Base-by-base conservation (phyloP, 2,329 filamentous ascomycete genomes). In the Botrytis tulipae region DNA sequence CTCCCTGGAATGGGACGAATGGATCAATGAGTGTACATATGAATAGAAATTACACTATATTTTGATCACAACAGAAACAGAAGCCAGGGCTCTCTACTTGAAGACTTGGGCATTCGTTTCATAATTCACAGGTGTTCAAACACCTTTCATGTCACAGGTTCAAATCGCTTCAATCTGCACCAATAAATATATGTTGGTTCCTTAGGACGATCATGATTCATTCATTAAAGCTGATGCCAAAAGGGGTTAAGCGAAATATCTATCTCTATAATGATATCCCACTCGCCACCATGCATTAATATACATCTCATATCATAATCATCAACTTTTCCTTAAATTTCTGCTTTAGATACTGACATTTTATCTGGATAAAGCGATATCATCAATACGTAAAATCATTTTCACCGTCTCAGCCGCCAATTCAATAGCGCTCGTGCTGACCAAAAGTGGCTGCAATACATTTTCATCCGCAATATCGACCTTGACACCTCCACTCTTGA, bases 361-460 rank as follows among this genome's bases (percentile, higher is more conserved):
- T 73, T 79, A 79, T 75, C 78, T 77, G 35, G 74, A 76, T 70
- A 80, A 73, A n/a, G 77, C 77, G 74, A 80, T 80, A 75, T 80
- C 78, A 66, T 80, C 78, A 60, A 80, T 79, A 72, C 77, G 65
- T 60, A 74, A 48, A 73, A 76, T 70, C 40, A 73, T 72, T 40
- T 98, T 99, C 79, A 98, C 96, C 75, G 96, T 99, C 88, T 99
- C 96, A 12, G 95, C 95, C 44, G 96, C 96, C 83, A 99, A 84
- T 86, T 99, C 95, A 80, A 99, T 96, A 37, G 96, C 94, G 83
- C 95, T 98, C 73, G 96, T 99, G 87, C 94, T 97, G 76, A 99
- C 96, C 75, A 99, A 86, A 81, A 99, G 86, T 29, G 96, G 96
- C 86, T 99, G 96, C 82, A 99, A 87, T 72, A 99, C 96, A 77